A percentile compares a stretch with the other conserved stretches of the same genome.
Evolutionary conservation across 352 stramenopile genomes (phyloP).

Genomic region (Hyaloperonospora arabidopsidis): DNA sequence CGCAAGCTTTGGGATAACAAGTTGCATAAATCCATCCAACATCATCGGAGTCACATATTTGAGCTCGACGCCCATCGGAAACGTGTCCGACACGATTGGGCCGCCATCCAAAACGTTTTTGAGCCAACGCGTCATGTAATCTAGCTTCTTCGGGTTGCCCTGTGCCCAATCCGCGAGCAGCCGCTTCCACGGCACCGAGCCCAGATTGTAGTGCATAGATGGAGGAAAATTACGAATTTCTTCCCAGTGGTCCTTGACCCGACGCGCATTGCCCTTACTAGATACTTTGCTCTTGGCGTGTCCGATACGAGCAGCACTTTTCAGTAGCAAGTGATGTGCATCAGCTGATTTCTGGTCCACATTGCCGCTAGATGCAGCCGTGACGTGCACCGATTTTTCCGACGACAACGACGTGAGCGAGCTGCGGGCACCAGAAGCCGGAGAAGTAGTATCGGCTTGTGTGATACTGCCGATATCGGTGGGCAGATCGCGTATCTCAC

Average conservation of each 20-base stretch:
- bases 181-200: conserved; percentile 81
- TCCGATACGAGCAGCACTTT: conserved; percentile 52
- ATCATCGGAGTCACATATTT: conserved; percentile 88
- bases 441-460: conserved; percentile 9
- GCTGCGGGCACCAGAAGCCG: conserved; percentile 10
- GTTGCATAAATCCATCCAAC: conserved; percentile 85
- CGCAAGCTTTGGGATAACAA: conserved; percentile 82
- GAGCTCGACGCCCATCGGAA: conserved; percentile 83
- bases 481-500: conserved; percentile 65
- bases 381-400: conserved; percentile 35
- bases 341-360: conserved; percentile 52
- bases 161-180: conserved; percentile 82
- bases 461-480: conserved; percentile 52
- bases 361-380: conserved; percentile 27
- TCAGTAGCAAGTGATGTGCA: conserved; percentile 60
- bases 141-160: conserved; percentile 85
- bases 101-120: conserved; percentile 84
- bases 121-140: conserved; percentile 86
- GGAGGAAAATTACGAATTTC: conserved; percentile 82
- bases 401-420: conserved; percentile 34
- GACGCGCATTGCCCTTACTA: conserved; percentile 66
- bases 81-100: conserved; percentile 79
- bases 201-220: conserved; percentile 76
- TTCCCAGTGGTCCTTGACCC: conserved; percentile 85
- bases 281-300: conserved; percentile 67